Evolutionary conservation across 441 rosid genomes (phyloP), one percentile per base, ranked within the genome.

Genomic region (Jatropha multifida): DNA sequence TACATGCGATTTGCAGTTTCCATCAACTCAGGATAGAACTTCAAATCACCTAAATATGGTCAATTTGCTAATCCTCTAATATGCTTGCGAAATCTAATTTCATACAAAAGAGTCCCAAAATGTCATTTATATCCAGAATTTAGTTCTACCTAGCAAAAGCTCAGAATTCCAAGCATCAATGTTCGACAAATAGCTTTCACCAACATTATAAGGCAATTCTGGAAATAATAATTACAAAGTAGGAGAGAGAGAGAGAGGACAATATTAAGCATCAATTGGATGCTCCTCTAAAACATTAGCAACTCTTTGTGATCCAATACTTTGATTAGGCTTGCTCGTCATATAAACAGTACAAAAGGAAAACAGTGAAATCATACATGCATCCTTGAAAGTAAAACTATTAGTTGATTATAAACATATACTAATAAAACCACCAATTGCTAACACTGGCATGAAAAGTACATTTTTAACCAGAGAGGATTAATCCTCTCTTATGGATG

Each of bases 401-500:
- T 41, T 65, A 42, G 32, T 17, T 4, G 14, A 63, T 46, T 20
- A 48, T 59, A 58, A 44, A 66, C 4, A 46, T 61, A 72, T 64
- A 18, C 7, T 17, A 41, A 17, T 10, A 54, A 58, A 18, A 32
- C 69, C 2, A 26, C 3, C 27, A 54, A 42, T 41, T 41, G 59
- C 49, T 56, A 54, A 51, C 13, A 4, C 2, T 42, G 44, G 14
- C 26, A 17, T 42, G 60, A 74, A 37, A 13, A 59, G 63, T 78
- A 72, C 69, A 69, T 55, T 86, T 72, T 32, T 82, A 79, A 81
- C 88, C 86, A 87, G 20, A 85, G 85, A 73, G 87, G 86, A 78
- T 86, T 88, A 2, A 80, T 81, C 84, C 80, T 92, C 89, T 76
- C 81, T 78, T 32, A 83, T 75, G 73, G 93, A 90, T 72, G 96